Evolutionary conservation across 2,329 filamentous ascomycete genomes (phyloP), one percentile per base, ranked within the genome.

Genomic region (Calonectria multiphialidica): DNA sequence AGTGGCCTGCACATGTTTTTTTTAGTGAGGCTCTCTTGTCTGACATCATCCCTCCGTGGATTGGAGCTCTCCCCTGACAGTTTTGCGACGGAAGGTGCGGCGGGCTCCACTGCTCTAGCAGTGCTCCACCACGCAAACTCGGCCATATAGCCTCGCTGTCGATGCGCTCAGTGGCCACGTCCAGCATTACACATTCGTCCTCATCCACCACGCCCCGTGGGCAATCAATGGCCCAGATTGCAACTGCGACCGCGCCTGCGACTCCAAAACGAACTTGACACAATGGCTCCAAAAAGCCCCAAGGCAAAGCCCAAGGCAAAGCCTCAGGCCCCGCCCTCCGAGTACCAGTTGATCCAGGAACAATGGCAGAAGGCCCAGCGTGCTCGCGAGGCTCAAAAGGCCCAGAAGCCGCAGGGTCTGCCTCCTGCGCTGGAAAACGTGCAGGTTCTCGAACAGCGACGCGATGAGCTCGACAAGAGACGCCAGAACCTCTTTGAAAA

Each of bases 341-440:
- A 91, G 45, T 89, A 89, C 83, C 83, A 89, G 77, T 81, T 85
- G 70, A 89, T 91, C 72, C 85, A 88, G 21, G 86, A 87, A 45
- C 85, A 90, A 80, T 91, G 86, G 82, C 88, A 86, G 33, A 86
- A 85, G 53, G 89, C 89, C 40, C 89, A 90, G 80, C 86, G 84
- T 63, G 84, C 84, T 70, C 87, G 89, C 74, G 86, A 87, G 69
- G 77, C 81, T 10, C 81, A 87, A 66, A 84, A 87, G 72, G 84
- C 57, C 42, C 73, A 73, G 50, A 80, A 76, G 28, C 81, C 57
- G 3, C 25, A 78, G 65, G 81, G 82, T 53, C 73, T 79, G 42
- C 79, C 78, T 18, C 80, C 76, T 30, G 80, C 83, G 66, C 80
- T 82, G 67, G 79, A 83, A 63, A 80, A 81, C 21, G 74, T 83